Evolutionary conservation across 2,329 filamentous ascomycete species (phyloP), one percentile per base, ranked within the genome.

Genomic region (Cryphonectria parasitica): DNA sequence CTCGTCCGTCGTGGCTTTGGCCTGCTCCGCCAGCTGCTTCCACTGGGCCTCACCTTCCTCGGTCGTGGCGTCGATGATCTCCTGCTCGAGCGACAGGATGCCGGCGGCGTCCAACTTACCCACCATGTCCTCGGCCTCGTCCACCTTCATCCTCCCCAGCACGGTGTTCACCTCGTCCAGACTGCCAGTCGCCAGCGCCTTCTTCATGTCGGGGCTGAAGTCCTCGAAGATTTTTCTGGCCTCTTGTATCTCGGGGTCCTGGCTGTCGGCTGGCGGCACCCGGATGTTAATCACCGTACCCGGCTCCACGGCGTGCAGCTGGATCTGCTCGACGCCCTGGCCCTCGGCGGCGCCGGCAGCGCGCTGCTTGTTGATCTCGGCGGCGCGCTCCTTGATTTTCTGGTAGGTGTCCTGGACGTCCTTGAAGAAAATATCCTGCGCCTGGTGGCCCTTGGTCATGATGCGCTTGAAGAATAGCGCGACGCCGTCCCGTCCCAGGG

Each of bases 401-500:
- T 86, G 85, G 81, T 97, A 98, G 3, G 95, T 98, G 54, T 91
- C 90, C 77, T 94, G 91, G 61, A 99, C 95, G 79, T 99, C 96
- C 80, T 97, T 95, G 79, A 88, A 89, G 84, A 99, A 99, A 61
- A 98, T 87, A 61, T 93, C 94, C 77, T 92, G 91, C 8, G 96
- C 97, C 82, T 97, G 92, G 81, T 99, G 95, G 43, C 91, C 93
- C 76, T 89, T 90, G 3, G 92, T 97, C 31, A 92, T 96, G 80
- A 99, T 95, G 70, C 95, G 92, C 83, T 96, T 97, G 88, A 99
- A 99, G 86, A 99, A 99, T 41, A 98, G 83, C 7, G 89, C 88
- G 11, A 98, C 94, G 31, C 95, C 95, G 76, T 98, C 94, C 74
- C 89, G 90, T 72, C 95, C 95, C 8, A 99, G 86, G 58, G 94